phyloP scores from a whole-genome alignment of 495 filamentous ascomycete species.

The Trichoderma orchidacearum region DNA sequence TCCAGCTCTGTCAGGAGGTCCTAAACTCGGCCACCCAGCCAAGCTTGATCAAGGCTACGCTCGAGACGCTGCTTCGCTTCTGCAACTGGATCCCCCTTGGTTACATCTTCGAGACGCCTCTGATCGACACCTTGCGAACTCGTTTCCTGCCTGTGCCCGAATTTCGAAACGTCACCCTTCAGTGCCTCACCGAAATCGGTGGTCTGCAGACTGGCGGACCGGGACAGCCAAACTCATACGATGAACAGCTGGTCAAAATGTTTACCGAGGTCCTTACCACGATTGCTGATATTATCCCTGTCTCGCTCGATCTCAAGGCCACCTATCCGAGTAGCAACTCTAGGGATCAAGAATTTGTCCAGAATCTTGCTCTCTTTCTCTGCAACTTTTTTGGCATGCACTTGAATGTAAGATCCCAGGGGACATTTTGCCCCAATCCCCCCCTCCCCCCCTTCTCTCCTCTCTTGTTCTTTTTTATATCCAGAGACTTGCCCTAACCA shows the following conservation, averaged over 20 bases:
- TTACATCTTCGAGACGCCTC: constrained; percentile 94
- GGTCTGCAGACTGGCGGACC: constrained; percentile 60
- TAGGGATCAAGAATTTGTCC: constrained; percentile 92
- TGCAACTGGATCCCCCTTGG: constrained; percentile 98
- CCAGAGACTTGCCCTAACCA: no score
- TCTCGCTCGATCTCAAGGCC: constrained; percentile 74
- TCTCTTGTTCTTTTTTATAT: neutral
- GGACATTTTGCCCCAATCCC: no score
- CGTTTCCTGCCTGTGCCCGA: constrained; percentile 84
- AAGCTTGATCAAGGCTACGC: constrained; percentile 80
- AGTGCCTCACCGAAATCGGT: constrained; percentile 94
- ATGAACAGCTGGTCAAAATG: constrained; percentile 90
- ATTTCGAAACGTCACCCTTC: constrained; percentile 91
- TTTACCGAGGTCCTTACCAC: constrained; percentile 88
- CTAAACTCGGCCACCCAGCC: constrained; percentile 76
- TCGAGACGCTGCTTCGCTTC: constrained; percentile 90
- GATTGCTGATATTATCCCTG: constrained; percentile 80
- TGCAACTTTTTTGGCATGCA: constrained; percentile 92
- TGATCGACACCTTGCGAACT: constrained; percentile 86
- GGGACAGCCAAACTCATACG: constrained; percentile 60
- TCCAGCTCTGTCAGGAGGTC: constrained; percentile 90
- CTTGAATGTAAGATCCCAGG: constrained; percentile 56
- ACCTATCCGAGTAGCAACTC: constrained; percentile 85
- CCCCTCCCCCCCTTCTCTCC: neutral
- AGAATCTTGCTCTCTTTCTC: constrained; percentile 89